Base-by-base conservation (phyloP, 1,139 yeast genomes). In the Candida glucosophila region DNA sequence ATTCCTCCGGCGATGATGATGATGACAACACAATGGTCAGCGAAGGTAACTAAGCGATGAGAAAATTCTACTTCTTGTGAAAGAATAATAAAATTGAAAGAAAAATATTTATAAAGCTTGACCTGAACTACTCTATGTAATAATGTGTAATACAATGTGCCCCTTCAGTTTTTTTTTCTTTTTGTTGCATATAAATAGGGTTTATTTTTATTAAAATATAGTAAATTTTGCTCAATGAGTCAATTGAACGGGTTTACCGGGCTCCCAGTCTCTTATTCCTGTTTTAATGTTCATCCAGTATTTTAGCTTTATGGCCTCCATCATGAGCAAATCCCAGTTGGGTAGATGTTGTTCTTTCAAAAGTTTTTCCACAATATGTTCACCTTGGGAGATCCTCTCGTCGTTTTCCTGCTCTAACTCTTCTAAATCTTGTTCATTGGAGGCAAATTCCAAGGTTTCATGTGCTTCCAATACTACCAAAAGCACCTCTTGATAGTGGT, bases 201-300 rank as follows among this genome's bases (percentile, higher is more conserved):
- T n/a, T n/a, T n/a, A n/a, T n/a, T n/a, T n/a, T 24, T 22, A 23
- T n/a, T 17, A 5, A 14, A 22, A 13, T 13, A 14, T 6, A 6
- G n/a, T 12, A 4, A 7, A 12, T 13, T 11, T 11, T 7, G 3
- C 7, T 46, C 41, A 77, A 46, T 77, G 85, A 6, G 79, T 73
- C 44, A 77, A 52, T 30, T 65, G 70, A 3, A 77, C 72, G 4
- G 77, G 73, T 43, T 72, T 70, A 19, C 83, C 85, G 1, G 77
- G 74, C 38, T 76, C 79, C 88, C 90, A 79, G 27, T 82, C 88
- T 39, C 71, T 73, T 23, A 86, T 68, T 4, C 83, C 88, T 25
- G 67, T 68, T 26, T 73, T 73, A 22, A 88, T 74, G 44, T 82
- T 86, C 25, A 67, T 68, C 94, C 95, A 88, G 47, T 86, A 90